Evolutionary conservation across 805 yeast species (phyloP).

Genomic region (Spathaspora passalidarum): DNA sequence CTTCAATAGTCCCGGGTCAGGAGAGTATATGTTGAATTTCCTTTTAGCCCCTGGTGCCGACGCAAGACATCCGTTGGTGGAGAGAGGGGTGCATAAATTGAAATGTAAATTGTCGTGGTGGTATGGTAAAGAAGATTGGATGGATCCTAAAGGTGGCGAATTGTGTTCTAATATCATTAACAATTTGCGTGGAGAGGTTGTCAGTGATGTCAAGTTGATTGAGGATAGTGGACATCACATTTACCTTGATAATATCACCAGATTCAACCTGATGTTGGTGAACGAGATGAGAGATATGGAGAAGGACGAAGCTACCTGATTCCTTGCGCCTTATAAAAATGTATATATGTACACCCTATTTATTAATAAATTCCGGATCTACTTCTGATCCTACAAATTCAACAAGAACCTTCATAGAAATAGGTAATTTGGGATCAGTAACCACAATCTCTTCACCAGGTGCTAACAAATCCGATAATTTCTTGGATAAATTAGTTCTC

Average conservation of each 20-base stretch:
- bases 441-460: conserved; percentile 49
- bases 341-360: conserved; percentile 4
- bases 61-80: conserved; percentile 70
- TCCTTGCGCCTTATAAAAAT: neutral
- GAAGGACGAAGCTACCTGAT: neutral
- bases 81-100: conserved; percentile 47
- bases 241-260: conserved; percentile 62
- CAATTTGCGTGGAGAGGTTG: conserved; percentile 9
- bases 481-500: conserved; percentile 37
- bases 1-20: conserved; percentile 85
- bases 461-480: conserved; percentile 33
- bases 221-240: conserved; percentile 72
- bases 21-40: conserved; percentile 86
- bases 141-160: conserved; percentile 52
- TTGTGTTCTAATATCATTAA: conserved; percentile 34
- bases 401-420: conserved; percentile 30
- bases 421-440: conserved; percentile 52
- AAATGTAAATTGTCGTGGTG: conserved; percentile 73
- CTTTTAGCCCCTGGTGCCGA: conserved; percentile 88
- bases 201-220: conserved; percentile 38
- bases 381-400: conserved; percentile 22
- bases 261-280: conserved; percentile 50
- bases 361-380: conserved; percentile 18
- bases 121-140: conserved; percentile 77
- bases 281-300: conserved; percentile 46